Evolutionary conservation across 2,329 filamentous ascomycete species (phyloP), one percentile per base, ranked within the genome.

Genomic region (Aspergillus carbonarius): DNA sequence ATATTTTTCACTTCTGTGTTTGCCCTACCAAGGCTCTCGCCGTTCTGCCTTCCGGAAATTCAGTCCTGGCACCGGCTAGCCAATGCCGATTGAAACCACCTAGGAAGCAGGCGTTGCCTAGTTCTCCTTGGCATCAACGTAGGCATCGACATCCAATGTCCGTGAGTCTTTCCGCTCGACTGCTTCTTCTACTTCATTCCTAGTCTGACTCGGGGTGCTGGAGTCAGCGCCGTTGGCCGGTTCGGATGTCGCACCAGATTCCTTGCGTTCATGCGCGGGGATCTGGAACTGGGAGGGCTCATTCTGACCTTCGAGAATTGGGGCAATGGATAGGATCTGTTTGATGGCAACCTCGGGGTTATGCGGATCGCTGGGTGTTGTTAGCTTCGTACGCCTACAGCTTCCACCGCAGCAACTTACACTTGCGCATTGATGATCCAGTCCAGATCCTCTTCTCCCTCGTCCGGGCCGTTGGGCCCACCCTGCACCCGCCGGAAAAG

Each of bases 351-450:
- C 83, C 65, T 89, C 79, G 0, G 91, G 85, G 4, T 88, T 84
- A 25, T 83, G 76, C 47, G 81, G 81, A 66, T 93, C 87, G 63
- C 85, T 88, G 60, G 39, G 44, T 47, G 44, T 12, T 32, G 7
- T 52, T 5, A 37, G 50, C 40, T 15, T 25, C 39, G 12, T 13
- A 8, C 7, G 13, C 35, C 13, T 23, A 7, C 13, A 25, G 5
- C 9, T 17, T 20, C 5, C 5, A 51, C 7, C 5, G 18, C 17
- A 35, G 9, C 20, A 46, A 74, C 85, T 75, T 77, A 96, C 92
- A 99, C 85, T 57, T 88, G 82, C 1, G 93, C 89, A 74, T 93
- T 89, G 69, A 99, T 90, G 70, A 98, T 93, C 91, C 92, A 99
- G 76, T 98, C 95, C 30, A 99, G 79, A 64, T 91, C 91, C 72